Base-by-base conservation (phyloP, 352 stramenopile species). In the Phytophthora ohioensis region DNA sequence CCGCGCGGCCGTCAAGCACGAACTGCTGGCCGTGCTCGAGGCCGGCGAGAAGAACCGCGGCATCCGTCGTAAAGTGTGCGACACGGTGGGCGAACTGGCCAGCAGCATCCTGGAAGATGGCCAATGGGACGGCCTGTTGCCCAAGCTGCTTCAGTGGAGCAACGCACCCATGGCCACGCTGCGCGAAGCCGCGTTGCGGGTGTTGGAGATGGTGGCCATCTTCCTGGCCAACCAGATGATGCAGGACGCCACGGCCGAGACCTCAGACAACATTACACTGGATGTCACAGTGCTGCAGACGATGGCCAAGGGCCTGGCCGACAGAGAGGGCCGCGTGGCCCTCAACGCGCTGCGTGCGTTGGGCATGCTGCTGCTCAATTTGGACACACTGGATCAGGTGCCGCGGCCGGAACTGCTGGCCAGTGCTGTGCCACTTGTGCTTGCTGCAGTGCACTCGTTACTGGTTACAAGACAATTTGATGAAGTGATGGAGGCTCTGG, bases 181-280 rank as follows among this genome's bases (percentile, higher is more conserved):
- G 11, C 80, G 87, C 15, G 88, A 96, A 57, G 83, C 79, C 9
- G 81, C 88, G n/a, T 66, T 94, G 38, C 84, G 85, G 3, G 81
- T 95, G 31, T 67, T 94, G 39, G 88, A 94, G 76, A 94, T 93
- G 82, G 83, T 95, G 47, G 82, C 87, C 12, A 82, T 92, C 61
- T 93, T 91, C 63, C 62, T 95, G 4, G 85, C 85, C 36, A 68
- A 39, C 12, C 78, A 85, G 41, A 81, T 96, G 57, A 77, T 65
- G 17, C 70, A 74, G 42, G 81, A 88, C 38, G 56, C 41, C 13
- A 68, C 53, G 30, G 66, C 62, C 42, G 65, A 78, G 30, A 64
- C 74, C 41, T 11, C 61, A 32, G 69, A 76, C 17, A 69, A 64
- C 49, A 21, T 41, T 21, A 62, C 45, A 31, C 60, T 93, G 42